phyloP scores from a whole-genome alignment of 805 yeast genomes.

The Sugiyamaella boreocaroliniensis region DNA sequence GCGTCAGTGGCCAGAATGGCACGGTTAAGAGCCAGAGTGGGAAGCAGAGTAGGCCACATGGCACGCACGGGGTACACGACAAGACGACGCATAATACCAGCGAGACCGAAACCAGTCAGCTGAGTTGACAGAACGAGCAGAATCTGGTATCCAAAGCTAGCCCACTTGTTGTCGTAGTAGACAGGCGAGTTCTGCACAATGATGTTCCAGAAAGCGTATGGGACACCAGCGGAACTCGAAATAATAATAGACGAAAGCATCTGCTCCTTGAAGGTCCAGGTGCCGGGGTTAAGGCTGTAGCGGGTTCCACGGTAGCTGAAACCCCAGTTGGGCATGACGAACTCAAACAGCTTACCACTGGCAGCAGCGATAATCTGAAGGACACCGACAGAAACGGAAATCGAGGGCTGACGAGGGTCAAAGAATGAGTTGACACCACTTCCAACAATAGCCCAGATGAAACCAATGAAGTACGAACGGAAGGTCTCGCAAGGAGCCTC shows the following conservation, averaged over 20 bases:
- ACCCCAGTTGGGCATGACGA: constrained; percentile 42
- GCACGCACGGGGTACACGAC: constrained; percentile 40
- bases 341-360: constrained; percentile 40
- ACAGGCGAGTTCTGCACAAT: constrained; percentile 15
- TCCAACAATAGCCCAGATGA: constrained; percentile 44
- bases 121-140: constrained; percentile 43
- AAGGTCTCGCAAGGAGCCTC: constrained; percentile 41
- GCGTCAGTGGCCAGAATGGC: constrained; percentile 33
- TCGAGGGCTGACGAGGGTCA: constrained; percentile 47
- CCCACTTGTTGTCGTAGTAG: constrained; percentile 26
- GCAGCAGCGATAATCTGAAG: constrained; percentile 45
- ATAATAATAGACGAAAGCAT: constrained; percentile 45
- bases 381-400: constrained; percentile 38
- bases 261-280: constrained; percentile 58
- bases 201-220: constrained; percentile 16
- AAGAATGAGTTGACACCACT: constrained; percentile 52
- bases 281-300: constrained; percentile 48
- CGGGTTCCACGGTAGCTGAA: constrained; percentile 36
- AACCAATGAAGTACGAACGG: constrained; percentile 35
- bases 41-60: constrained; percentile 49
- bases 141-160: constrained; percentile 39
- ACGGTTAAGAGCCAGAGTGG: constrained; percentile 47
- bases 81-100: constrained; percentile 49
- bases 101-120: constrained; percentile 47
- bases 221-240: neutral